Conservation (phyloP, 805 yeast genomes). For the Wickerhamomyces chambardii region DNA sequence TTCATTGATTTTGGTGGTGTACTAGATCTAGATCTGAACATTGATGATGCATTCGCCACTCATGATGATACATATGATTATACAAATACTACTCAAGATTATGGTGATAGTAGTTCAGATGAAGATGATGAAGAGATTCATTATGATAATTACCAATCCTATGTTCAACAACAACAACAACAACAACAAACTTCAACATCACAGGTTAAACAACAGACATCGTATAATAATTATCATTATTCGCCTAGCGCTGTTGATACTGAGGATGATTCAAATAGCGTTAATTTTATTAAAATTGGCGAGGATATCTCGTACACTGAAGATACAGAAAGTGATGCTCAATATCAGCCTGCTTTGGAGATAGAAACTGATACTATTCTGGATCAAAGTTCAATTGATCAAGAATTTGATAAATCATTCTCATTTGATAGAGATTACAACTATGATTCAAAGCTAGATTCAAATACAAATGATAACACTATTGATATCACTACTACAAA, state of each 20-base stretch:
- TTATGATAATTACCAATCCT: neutral
- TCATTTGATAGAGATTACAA: no score
- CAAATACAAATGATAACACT: no score
- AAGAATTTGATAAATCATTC: no score
- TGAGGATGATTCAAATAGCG: neutral
- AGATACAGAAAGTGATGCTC: conserved; percentile 3
- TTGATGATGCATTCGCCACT: conserved; percentile 6
- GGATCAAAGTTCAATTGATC: no score
- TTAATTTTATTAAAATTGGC: neutral
- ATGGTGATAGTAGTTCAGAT: conserved; percentile 1
- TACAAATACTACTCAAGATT: conserved; percentile 4
- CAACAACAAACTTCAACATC: no score
- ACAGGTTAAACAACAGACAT: no score
- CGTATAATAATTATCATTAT: neutral
- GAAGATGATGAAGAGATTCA: neutral
- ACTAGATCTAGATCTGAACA: conserved; percentile 23
- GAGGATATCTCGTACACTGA: conserved; percentile 1
- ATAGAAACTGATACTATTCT: no score
- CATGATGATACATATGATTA: neutral
- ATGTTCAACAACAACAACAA: neutral
- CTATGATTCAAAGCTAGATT: no score
- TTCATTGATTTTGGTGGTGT: conserved; percentile 37
- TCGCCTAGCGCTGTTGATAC: neutral
- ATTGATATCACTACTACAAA: no score
- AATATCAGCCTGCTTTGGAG: no score